Percentiles rank a stretch among this genome's conserved stretches.
Evolutionary conservation across 306 rosid genomes (phyloP).

Genomic region (Comarum palustre): DNA sequence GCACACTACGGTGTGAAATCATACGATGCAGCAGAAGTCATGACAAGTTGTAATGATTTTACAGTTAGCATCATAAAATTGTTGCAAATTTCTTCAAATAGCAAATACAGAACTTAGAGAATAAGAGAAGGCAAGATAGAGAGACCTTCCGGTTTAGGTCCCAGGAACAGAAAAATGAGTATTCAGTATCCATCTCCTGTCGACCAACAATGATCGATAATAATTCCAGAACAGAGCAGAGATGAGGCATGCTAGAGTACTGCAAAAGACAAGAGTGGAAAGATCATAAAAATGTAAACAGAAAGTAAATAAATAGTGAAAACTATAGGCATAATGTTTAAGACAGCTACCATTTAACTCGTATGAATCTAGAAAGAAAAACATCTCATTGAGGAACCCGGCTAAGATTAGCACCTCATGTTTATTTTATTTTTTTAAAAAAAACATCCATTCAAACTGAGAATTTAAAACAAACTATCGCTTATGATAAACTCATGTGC

Average conservation of each 20-base stretch:
- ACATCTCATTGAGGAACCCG: no score
- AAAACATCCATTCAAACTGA: background rate
- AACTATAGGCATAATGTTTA: slow-evolving; percentile 1
- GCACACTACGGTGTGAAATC: background rate
- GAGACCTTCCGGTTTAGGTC: slow-evolving; percentile 8
- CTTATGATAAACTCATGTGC: background rate
- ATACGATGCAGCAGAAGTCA: background rate
- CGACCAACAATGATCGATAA: slow-evolving; percentile 1
- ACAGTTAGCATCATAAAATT: background rate
- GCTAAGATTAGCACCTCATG: no score
- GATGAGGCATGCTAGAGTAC: background rate
- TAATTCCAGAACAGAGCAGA: slow-evolving; percentile 3
- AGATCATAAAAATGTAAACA: background rate
- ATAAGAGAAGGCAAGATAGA: background rate
- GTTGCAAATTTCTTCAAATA: background rate
- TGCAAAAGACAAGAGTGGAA: background rate
- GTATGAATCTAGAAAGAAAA: background rate
- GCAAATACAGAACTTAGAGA: background rate
- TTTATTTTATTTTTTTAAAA: no score
- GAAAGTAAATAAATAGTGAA: background rate
- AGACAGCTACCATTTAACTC: slow-evolving; percentile 6
- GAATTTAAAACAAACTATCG: background rate
- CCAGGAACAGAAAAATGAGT: background rate
- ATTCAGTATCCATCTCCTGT: slow-evolving; percentile 5
- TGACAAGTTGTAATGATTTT: background rate